Evolutionary conservation across 306 rosid genomes (phyloP), one percentile per base, ranked within the genome.

Genomic region (Mimosa bimucronata): DNA sequence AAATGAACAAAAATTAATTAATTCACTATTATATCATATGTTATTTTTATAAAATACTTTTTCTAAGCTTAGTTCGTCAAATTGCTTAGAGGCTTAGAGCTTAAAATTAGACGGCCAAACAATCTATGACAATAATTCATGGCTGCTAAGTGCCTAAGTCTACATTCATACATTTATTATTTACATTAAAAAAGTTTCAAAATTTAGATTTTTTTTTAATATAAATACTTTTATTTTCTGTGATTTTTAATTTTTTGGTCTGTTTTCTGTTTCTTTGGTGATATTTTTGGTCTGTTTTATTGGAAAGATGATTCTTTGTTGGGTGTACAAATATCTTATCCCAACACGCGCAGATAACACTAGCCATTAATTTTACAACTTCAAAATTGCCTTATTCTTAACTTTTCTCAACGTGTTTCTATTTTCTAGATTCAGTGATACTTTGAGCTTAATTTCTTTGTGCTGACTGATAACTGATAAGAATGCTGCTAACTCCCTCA

Each of bases 401-500:
- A 18, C 11, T 9, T 34, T 38, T 19, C 19, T 29, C 31, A 14
- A 11, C 11, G 45, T 18, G 29, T 40, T 67, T 67, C 50, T 67
- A 4, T 19, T 67, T 67, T 21, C 53, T 21, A 3, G 8, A 13
- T 40, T 70, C 38, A 42, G 25, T 29, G 3, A 14, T 70, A 26
- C 30, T 61, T 86, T 5, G 30, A 34, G 38, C 38, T 34, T 34
- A 6, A 66, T 66, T 57, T 50, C 62, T 55, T 38, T 21, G 48
- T 37, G 34, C 71, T 41, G 26, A 13, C 16, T 15, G 5, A 4
- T 15, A 1, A 52, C 72, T 77, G 82, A 74, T 66, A 73, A 48
- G 78, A 21, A 70, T 79, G 84, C 76, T 81, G 78, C 69, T 60
- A 77, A 64, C 74, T 46, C 76, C 40, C 12, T 25, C 64, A 57